Evolutionary conservation across 331 rosid species (phyloP).

Genomic region (Pyracantha coccinea): DNA sequence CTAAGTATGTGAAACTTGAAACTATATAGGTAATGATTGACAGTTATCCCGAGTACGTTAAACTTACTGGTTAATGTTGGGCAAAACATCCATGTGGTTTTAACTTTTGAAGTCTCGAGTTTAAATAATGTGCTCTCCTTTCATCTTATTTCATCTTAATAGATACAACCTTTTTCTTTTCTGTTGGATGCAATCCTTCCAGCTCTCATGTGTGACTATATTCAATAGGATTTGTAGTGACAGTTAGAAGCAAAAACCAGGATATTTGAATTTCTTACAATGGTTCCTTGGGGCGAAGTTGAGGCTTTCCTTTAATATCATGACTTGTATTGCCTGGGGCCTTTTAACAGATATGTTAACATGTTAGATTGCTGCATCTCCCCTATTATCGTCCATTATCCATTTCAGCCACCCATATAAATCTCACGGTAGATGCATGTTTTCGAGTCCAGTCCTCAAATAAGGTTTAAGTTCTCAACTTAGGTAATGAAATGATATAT

Average conservation of each 20-base stretch:
- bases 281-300: background rate
- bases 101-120: background rate
- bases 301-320: background rate
- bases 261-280: too few relatives aligned
- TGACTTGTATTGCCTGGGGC: background rate
- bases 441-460: background rate
- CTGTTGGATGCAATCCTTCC: background rate
- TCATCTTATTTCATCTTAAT: background rate
- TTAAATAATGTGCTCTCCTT: background rate
- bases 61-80: background rate
- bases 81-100: background rate
- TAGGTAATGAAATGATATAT: background rate
- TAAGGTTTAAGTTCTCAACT: background rate
- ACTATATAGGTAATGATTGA: background rate
- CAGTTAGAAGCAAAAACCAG: background rate
- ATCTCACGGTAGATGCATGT: background rate
- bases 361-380: too few relatives aligned
- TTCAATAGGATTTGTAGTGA: background rate
- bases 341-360: too few relatives aligned
- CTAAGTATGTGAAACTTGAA: background rate
- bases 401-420: background rate
- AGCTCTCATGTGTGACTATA: background rate
- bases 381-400: background rate
- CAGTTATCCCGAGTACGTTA: background rate
- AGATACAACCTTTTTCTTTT: background rate